phyloP scores from a whole-genome alignment of 2,329 filamentous ascomycete species.

The Curvularia sp. region DNA sequence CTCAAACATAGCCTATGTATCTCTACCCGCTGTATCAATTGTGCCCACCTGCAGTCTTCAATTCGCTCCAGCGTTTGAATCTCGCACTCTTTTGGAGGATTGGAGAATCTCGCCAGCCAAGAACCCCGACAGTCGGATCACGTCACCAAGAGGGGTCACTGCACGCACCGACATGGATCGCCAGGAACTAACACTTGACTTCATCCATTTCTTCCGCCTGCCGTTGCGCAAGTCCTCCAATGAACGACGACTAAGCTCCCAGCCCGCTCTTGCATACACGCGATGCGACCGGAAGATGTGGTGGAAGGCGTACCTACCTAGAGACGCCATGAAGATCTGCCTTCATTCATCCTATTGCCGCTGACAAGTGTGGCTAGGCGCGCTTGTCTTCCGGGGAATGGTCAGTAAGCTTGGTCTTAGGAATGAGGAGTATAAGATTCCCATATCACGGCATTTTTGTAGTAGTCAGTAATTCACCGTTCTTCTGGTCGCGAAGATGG shows the following conservation, averaged over 20 bases:
- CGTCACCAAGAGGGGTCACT: constrained; percentile 18
- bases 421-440: constrained; percentile 11
- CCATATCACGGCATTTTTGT: background rate
- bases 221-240: constrained; percentile 33
- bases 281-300: constrained; percentile 14
- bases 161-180: constrained; percentile 23
- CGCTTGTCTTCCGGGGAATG: constrained; percentile 5
- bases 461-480: constrained; percentile 14
- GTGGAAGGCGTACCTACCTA: constrained; percentile 15
- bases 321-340: constrained; percentile 12
- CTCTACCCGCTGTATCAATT: background rate
- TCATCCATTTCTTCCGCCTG: constrained; percentile 30
- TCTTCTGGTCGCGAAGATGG: constrained; percentile 29
- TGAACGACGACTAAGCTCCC: constrained; percentile 16
- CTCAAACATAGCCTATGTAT: background rate
- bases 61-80: background rate
- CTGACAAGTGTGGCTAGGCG: constrained; percentile 14
- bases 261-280: constrained; percentile 6
- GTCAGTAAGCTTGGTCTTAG: constrained; percentile 2
- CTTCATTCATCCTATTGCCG: constrained; percentile 17
- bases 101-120: constrained; percentile 1
- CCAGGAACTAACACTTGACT: constrained; percentile 18
- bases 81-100: background rate
- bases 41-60: background rate
- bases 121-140: constrained; percentile 5